These are phyloP conservation scores for Nicotiana tabacum DNA, from an alignment of 257 asterid species.

Conservation along the genomic window DNA sequence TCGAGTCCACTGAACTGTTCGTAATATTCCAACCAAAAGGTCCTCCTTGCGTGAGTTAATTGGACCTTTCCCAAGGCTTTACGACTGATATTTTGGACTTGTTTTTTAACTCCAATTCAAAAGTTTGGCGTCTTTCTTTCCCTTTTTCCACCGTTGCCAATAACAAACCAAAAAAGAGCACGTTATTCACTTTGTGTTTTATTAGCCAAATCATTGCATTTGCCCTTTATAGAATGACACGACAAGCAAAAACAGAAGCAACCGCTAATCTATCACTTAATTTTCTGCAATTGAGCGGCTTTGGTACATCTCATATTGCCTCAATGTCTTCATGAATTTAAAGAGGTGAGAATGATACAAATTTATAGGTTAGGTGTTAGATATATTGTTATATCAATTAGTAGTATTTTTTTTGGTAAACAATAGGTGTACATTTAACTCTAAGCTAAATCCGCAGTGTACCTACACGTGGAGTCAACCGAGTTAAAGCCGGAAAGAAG, in stretches of 20 bases:
- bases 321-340: background rate
- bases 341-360: background rate
- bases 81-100: background rate
- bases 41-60: background rate
- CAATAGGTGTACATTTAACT: background rate
- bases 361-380: background rate
- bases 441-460: too few relatives aligned
- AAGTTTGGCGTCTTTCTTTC: background rate
- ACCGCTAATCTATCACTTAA: background rate
- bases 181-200: background rate
- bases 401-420: background rate
- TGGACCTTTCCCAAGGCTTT: background rate
- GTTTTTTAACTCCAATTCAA: background rate
- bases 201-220: background rate
- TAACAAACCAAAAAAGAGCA: too few relatives aligned
- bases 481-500: too few relatives aligned
- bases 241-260: background rate
- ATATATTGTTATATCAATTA: background rate
- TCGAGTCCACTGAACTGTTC: background rate
- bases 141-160: background rate
- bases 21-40: background rate
- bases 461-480: too few relatives aligned
- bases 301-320: background rate
- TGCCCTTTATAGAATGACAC: background rate
- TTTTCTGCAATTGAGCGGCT: background rate